These are phyloP conservation scores for Massospora cicadina DNA, from an alignment of 371 early-diverging fungal genomes.

Conservation along the genomic window DNA sequence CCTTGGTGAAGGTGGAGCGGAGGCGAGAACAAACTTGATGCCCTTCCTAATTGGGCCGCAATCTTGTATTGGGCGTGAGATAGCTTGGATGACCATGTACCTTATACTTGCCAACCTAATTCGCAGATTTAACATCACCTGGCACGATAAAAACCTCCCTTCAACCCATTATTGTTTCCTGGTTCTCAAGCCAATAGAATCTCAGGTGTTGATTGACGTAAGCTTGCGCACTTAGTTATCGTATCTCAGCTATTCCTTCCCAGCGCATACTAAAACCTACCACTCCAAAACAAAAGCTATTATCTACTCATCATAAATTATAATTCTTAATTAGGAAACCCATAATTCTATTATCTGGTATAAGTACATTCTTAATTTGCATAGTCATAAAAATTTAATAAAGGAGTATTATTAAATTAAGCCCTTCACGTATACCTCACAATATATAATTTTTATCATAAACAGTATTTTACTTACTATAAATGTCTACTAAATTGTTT, in stretches of 20 bases:
- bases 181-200: background rate
- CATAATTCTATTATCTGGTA: background rate
- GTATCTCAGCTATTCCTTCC: no score
- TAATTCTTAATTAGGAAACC: background rate
- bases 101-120: background rate
- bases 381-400: no score
- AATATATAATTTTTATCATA: no score
- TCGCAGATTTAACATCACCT: background rate
- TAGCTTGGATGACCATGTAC: conserved; percentile 5
- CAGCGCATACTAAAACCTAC: no score
- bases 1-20: background rate
- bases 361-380: no score
- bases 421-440: no score
- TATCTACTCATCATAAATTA: background rate
- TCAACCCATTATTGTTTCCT: background rate
- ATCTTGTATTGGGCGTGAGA: conserved; percentile 5
- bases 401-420: no score
- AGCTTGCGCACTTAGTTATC: background rate
- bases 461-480: no score
- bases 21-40: background rate
- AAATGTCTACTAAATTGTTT: no score
- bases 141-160: background rate
- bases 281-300: background rate
- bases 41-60: background rate
- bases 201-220: background rate